A percentile compares a stretch with the other conserved stretches of the same genome.
Evolutionary conservation across 2,329 filamentous ascomycete species (phyloP).

Genomic region (Pyricularia sp.): DNA sequence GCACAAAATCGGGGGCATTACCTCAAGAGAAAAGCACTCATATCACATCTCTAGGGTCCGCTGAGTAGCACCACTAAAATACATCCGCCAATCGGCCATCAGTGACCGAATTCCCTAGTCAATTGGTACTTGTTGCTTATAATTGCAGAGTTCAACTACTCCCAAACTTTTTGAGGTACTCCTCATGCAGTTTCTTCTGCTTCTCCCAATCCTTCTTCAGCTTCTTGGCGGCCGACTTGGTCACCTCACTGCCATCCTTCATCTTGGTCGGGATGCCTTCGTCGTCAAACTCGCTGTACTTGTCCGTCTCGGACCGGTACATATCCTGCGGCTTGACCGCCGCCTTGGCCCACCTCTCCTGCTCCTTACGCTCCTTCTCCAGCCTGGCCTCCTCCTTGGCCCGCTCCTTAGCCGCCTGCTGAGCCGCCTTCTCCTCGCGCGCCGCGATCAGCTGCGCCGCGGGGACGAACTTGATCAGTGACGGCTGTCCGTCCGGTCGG

Average conservation of each 20-base stretch:
- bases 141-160: neutral
- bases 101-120: neutral
- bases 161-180: conserved; percentile 33
- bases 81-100: too few relatives aligned
- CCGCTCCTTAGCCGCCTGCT: conserved; percentile 49
- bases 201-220: conserved; percentile 81
- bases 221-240: conserved; percentile 74
- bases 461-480: conserved; percentile 61
- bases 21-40: too few relatives aligned
- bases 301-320: conserved; percentile 41
- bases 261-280: conserved; percentile 73
- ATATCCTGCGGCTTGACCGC: conserved; percentile 44
- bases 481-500: conserved; percentile 51
- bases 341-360: conserved; percentile 45
- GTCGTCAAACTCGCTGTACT: conserved; percentile 69
- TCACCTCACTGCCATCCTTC: conserved; percentile 67
- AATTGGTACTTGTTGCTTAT: neutral
- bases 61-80: neutral
- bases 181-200: conserved; percentile 78
- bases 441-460: conserved; percentile 43
- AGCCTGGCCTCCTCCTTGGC: conserved; percentile 46
- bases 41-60: too few relatives aligned
- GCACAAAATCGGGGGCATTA: too few relatives aligned
- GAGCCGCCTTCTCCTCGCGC: conserved; percentile 48
- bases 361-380: conserved; percentile 37